Evolutionary conservation across 805 yeast species (phyloP), one percentile per base, ranked within the genome.

Genomic region (Zygoascus ofunaensis): DNA sequence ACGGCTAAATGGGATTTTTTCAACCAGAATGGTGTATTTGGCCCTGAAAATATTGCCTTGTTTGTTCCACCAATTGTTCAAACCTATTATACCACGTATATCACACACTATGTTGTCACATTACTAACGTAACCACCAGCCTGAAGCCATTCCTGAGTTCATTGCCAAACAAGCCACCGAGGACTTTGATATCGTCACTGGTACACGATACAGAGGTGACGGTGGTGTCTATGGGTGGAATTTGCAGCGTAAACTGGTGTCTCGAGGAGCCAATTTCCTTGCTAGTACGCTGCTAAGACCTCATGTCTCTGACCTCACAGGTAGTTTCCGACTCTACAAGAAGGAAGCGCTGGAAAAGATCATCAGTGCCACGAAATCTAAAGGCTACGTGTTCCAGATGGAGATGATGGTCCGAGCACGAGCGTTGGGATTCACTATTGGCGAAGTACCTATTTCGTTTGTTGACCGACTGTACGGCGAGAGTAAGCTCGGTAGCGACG

Each of bases 211-310:
- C 55, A 82, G 83, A 8, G 89, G 89, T 14, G 70, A 82, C 54
- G 90, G 90, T 26, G 90, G 90, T 40, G 90, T 82, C 24, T 82
- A 73, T 57, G 90, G 90, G 41, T 82, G 90, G 90, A 87, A 82
- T 57, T 72, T 82, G 61, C 81, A 82, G 71, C 70, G 90, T 58
- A 82, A 82, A 59, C 69, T 82, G 58, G 83, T 80, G 40, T 78
- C 85, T 14, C 71, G 89, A 59, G 89, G 89, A 35, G 90, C 90
- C 57, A 82, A 82, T 64, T 81, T 82, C 64, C 67, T 82, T 54
- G 87, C 90, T 35, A 71, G 83, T 28, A 74, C 79, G 20, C 76
- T 79, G 38, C 72, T 82, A 57, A 73, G 85, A 60, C 90, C 90
- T 21, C 63, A 74, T 42, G 85, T 82, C 19, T 73, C 82, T 35